Evolutionary conservation across 2,329 filamentous ascomycete species (phyloP), one percentile per base, ranked within the genome.

Genomic region (Venturia nashicola): DNA sequence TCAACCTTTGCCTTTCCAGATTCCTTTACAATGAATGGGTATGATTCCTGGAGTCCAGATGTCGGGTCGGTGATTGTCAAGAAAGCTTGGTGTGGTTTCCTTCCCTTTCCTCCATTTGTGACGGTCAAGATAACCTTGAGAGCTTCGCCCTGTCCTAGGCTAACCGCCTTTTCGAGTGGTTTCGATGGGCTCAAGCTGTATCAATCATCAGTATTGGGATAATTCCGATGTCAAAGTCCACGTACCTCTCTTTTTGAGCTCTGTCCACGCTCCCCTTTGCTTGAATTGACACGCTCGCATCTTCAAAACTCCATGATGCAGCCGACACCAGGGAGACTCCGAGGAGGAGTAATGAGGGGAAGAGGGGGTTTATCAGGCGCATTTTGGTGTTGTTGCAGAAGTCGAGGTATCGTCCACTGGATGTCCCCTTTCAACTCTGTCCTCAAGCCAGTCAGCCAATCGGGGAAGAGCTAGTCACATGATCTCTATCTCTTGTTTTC

Each of bases 31-130:
- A 79, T 86, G 70, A 99, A 82, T 1, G 91, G 86, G 71, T 93
- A 96, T 0, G 92, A 91, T 32, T 91, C 87, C 75, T 97, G 92
- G 59, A 99, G 80, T 43, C 90, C 90, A 12, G 86, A 87, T 14
- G 81, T 78, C 12, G 82, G 78, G 69, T 97, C 91, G 70, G 84
- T 86, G 65, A 99, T 77, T 18, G 94, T 82, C 63, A 99, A 81
- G 79, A 97, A 97, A 6, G 91, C 91, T 77, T 99, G 94, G 76
- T 99, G 94, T 69, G 94, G 91, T 68, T 89, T 86, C 81, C 91
- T 93, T 59, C 84, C 82, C 69, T 86, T 87, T 76, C 86, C 86
- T 72, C 84, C 86, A 71, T 96, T 90, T 73, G 88, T 88, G 9
- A 90, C 83, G 42, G 91, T 96, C 70, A 99, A 78, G 68, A 86